phyloP scores from a whole-genome alignment of 805 yeast genomes.

The Saccharomycopsis amapae region DNA sequence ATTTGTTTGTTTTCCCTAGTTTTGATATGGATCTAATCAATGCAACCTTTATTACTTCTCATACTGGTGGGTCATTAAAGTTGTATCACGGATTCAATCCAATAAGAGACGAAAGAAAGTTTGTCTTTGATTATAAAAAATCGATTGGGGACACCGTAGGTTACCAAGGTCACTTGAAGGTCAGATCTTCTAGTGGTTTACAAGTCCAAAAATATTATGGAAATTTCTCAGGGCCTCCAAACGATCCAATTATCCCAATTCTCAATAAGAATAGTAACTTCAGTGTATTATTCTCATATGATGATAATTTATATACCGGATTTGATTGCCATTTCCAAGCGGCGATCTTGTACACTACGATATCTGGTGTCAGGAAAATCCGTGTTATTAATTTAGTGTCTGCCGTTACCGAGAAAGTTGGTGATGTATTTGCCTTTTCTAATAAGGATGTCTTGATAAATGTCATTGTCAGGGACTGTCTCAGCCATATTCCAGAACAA shows the following conservation, averaged over 20 bases:
- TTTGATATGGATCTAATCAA: constrained; percentile 67
- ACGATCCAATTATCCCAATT: constrained; percentile 44
- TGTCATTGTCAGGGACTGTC: constrained; percentile 45
- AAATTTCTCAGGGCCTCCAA: constrained; percentile 35
- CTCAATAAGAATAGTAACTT: constrained; percentile 56
- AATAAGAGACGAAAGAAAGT: constrained; percentile 61
- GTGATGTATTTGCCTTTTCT: constrained; percentile 69
- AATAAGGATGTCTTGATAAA: constrained; percentile 64
- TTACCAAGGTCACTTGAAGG: constrained; percentile 73
- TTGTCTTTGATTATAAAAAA: constrained; percentile 53
- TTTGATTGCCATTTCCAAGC: constrained; percentile 86
- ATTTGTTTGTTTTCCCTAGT: constrained; percentile 62
- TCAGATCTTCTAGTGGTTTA: constrained; percentile 82
- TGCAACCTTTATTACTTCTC: constrained; percentile 52
- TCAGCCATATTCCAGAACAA: constrained; percentile 35
- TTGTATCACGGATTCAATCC: constrained; percentile 61
- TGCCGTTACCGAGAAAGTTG: constrained; percentile 67
- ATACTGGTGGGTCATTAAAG: constrained; percentile 65
- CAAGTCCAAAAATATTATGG: constrained; percentile 76
- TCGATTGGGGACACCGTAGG: constrained; percentile 50
- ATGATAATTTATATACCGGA: constrained; percentile 61
- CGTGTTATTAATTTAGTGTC: constrained; percentile 81
- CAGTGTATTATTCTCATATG: constrained; percentile 68
- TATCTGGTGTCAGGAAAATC: constrained; percentile 70
- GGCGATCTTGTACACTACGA: constrained; percentile 78